phyloP scores from a whole-genome alignment of 176 grass and related monocot genomes.

The Juncus effusus region DNA sequence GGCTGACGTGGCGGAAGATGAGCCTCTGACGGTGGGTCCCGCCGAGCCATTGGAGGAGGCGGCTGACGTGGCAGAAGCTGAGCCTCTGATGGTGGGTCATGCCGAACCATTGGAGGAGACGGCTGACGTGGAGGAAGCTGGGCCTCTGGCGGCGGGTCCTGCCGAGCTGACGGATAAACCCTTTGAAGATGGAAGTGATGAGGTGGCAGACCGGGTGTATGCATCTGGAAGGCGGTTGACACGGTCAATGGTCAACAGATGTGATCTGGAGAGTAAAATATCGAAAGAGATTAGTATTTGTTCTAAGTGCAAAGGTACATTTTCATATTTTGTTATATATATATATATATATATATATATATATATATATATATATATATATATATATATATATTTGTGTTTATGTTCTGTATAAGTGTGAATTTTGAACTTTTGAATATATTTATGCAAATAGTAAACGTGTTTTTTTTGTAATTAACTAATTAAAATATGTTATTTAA shows the following conservation, averaged over 20 bases:
- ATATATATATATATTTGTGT: neutral
- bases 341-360: neutral
- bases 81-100: neutral
- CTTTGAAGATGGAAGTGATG: neutral
- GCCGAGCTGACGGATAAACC: neutral
- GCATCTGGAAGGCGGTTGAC: conserved; percentile 39
- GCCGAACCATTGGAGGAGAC: neutral
- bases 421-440: too few relatives aligned
- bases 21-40: neutral
- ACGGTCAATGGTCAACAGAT: conserved; percentile 26
- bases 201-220: conserved; percentile 29
- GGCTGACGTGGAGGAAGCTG: neutral
- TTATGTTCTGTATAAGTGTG: too few relatives aligned
- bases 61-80: neutral
- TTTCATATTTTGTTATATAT: neutral
- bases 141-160: neutral
- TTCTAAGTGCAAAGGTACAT: conserved; percentile 63
- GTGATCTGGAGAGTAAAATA: conserved; percentile 60
- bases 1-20: neutral
- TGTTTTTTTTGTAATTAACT: too few relatives aligned
- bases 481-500: too few relatives aligned
- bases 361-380: neutral
- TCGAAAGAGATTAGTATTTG: conserved; percentile 42
- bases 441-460: too few relatives aligned
- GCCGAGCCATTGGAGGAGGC: neutral